These are phyloP conservation scores for Coccomyxa sp. DNA, from an alignment of 139 green algal genomes.

Conservation along the genomic window DNA sequence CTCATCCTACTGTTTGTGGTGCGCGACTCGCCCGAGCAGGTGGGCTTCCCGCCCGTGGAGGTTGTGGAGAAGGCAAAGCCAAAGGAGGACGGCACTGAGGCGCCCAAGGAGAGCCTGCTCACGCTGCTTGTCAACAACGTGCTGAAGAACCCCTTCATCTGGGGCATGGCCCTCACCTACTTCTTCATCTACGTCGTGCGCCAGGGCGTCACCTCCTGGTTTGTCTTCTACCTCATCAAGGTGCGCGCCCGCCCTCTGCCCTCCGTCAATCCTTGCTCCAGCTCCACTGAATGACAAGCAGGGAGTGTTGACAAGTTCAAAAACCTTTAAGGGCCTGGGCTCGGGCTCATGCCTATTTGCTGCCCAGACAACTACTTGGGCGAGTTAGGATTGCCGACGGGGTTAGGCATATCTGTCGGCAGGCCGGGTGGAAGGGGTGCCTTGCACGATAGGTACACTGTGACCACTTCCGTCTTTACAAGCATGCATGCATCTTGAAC, in stretches of 20 bases:
- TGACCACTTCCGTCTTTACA: too few species aligned
- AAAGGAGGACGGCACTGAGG: not conserved
- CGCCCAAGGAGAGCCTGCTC: slow-evolving; percentile 51
- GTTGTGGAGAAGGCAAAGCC: slow-evolving; percentile 19
- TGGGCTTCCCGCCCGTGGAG: slow-evolving; percentile 78
- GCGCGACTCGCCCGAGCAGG: slow-evolving; percentile 71
- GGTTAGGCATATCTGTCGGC: too few species aligned
- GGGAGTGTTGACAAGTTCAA: too few species aligned
- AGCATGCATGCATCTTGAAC: too few species aligned
- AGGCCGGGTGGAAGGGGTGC: too few species aligned
- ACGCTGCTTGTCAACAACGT: slow-evolving; percentile 77
- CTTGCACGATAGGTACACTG: too few species aligned
- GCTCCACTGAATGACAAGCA: not conserved
- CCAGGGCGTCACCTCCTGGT: slow-evolving; percentile 72
- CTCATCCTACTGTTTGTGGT: slow-evolving; percentile 58
- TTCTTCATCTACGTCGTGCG: slow-evolving; percentile 75
- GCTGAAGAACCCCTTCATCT: slow-evolving; percentile 87
- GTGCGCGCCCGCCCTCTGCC: slow-evolving; percentile 1
- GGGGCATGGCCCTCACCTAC: slow-evolving; percentile 84
- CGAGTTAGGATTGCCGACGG: too few species aligned
- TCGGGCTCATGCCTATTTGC: not conserved
- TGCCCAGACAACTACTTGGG: too few species aligned
- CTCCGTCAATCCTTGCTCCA: not conserved
- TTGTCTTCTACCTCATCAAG: slow-evolving; percentile 74
- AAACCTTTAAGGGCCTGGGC: too few species aligned